Conservation (phyloP, 2,329 filamentous ascomycete genomes). For the Colletotrichum theobromicola region DNA sequence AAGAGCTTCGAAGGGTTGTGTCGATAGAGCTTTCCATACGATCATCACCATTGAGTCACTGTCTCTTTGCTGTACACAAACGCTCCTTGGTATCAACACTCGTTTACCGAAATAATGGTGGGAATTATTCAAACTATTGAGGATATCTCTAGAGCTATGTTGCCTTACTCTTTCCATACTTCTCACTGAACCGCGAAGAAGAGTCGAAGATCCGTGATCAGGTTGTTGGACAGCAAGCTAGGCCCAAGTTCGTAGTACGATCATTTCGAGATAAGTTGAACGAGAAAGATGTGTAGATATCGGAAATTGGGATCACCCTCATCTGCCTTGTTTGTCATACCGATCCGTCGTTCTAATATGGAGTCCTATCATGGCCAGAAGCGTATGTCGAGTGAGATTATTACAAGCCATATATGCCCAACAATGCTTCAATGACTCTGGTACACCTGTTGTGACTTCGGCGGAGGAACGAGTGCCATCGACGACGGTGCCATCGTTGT, state of each 20-base stretch:
- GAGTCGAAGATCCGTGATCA: not conserved
- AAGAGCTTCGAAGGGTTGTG: not conserved
- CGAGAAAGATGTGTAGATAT: accelerated
- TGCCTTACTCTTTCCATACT: accelerated
- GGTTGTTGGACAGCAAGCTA: not conserved
- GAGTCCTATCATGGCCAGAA: not conserved
- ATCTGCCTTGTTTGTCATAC: not conserved
- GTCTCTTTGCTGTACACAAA: not conserved
- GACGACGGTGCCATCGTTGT: not conserved
- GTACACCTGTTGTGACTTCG: not conserved
- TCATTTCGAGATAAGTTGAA: no score
- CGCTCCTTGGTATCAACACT: accelerated
- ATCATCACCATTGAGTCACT: accelerated
- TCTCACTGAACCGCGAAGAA: no score
- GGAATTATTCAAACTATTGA: accelerated
- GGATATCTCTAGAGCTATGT: accelerated
- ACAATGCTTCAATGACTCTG: not conserved
- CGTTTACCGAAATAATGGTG: not conserved
- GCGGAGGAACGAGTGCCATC: not conserved
- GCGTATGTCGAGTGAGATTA: not conserved
- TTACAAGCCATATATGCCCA: not conserved
- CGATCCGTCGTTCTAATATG: not conserved
- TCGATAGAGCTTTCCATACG: not conserved
- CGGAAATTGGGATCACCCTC: not conserved
- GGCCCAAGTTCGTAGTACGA: not conserved